Base-by-base conservation (phyloP, 1,139 yeast species). In the Nakaseomyces kungkrabaensis region DNA sequence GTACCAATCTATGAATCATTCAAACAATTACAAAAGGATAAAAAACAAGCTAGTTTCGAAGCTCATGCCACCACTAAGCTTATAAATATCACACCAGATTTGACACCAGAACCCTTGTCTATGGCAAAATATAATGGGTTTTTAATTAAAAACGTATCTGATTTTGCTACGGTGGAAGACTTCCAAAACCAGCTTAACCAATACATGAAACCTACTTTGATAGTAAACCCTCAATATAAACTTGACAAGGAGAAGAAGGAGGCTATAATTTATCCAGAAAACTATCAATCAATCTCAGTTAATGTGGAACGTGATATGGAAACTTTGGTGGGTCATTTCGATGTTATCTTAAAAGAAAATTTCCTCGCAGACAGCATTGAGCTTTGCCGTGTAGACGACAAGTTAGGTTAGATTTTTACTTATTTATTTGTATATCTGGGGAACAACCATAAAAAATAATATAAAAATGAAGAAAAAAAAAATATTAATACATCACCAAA, bases 101-200 rank as follows among this genome's bases (percentile, higher is more conserved):
- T 52, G 26, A 51, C 50, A 5, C 53, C 52, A 4, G 45, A 48
- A 17, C 42, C 46, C 11, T 48, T 48, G 25, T 46, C 45, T 10
- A 37, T 33, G 24, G 61, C 60, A 2, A 52, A 53, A 11, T 55
- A 50, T 63, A 83, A 83, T 64, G 79, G 85, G 0, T 67, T 83
- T 48, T 56, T 77, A 6, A 72, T 84, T 24, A 71, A 71, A 46
- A 82, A 79, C 53, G 71, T 78, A 2, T 75, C 77, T 45, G 71
- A 75, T 48, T 86, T 85, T 0, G 71, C 77, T 3, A 72, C 79
- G 0, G 69, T 67, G 50, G 75, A 72, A 8, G 77, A 74, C 32
- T 53, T 79, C 10, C 75, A 71, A 48, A 62, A 57, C 0, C 68
- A 69, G 9, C 61, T 78, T 31, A 53, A 53, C 48, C 61, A 48